Base-by-base conservation (phyloP, 495 filamentous ascomycete genomes). In the Staphylotrichum tortipilum region DNA sequence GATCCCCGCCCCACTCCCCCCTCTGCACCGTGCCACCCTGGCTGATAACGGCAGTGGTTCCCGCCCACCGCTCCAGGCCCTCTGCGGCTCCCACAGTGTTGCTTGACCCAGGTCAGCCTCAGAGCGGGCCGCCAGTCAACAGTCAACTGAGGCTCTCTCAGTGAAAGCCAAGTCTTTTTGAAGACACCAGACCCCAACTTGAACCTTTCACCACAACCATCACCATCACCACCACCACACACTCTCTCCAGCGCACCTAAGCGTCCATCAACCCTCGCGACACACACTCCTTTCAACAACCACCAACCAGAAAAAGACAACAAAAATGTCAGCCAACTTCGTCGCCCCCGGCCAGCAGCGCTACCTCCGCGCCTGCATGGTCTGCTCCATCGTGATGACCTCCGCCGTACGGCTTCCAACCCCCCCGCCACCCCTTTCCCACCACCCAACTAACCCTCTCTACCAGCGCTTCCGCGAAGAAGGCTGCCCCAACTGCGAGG, bases 401-500 rank as follows among this genome's bases (percentile, higher is more conserved):
- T 79, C 83, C 52, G 77, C 73, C 46, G 86, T 89, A 73, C 58
- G 79, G 68, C 17, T 8, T 35, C 30, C 24, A 18, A 17, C 43
- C 21, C 29, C 21, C 3, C 15, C n/a, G 3, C 40, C 23, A 40
- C 4, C 36, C 56, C 51, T 43, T 47, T 46, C 18, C 0, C 3
- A 24, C 45, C 42, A 38, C 61, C 58, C 54, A 49, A 48, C 18
- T 41, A 6, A 53, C 51, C 38, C 43, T 15, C 17, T 3, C 19
- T 14, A 30, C 23, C 59, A 91, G 86, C 78, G 80, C 70, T 94
- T 94, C 73, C 74, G 82, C 56, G 77, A 78, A 54, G 78, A 88
- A 60, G 92, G 92, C 55, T 98, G 92, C 60, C 92, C 92, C 31
- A 98, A 98, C 72, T 98, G 92, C 76, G 89, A 95, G 60, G 81